These are phyloP conservation scores for Moesziomyces antarcticus DNA, from an alignment of 1,284 basidiomycete genomes.

Conservation along the genomic window DNA sequence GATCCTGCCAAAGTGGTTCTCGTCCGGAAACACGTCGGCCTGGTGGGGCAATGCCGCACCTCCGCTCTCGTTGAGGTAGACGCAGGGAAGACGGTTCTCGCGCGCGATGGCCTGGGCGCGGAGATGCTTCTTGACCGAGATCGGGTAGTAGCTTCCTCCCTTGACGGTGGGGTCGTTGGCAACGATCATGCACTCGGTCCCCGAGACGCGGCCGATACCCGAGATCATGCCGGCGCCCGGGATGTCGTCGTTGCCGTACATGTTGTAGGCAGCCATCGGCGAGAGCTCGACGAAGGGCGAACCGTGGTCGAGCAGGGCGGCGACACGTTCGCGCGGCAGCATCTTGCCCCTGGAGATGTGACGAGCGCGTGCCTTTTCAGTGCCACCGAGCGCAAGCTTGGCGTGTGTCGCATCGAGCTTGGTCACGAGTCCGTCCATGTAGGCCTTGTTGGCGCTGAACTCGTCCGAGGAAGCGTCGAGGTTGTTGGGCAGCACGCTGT, in stretches of 20 bases:
- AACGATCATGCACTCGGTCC: constrained; percentile 83
- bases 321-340: constrained; percentile 80
- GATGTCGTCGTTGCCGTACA: constrained; percentile 81
- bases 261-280: constrained; percentile 83
- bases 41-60: constrained; percentile 92
- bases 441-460: constrained; percentile 52
- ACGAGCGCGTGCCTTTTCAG: constrained; percentile 77
- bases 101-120: constrained; percentile 91
- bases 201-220: constrained; percentile 83
- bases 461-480: constrained; percentile 46
- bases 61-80: constrained; percentile 93
- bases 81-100: constrained; percentile 88
- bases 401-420: constrained; percentile 52
- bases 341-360: constrained; percentile 84
- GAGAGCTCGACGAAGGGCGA: constrained; percentile 92
- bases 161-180: constrained; percentile 81
- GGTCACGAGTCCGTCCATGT: constrained; percentile 55
- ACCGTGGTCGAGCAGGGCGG: constrained; percentile 81
- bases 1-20: constrained; percentile 92
- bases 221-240: constrained; percentile 92
- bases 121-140: constrained; percentile 95
- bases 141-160: constrained; percentile 74
- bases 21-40: constrained; percentile 89
- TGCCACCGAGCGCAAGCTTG: constrained; percentile 68
- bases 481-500: constrained; percentile 54